Evolutionary conservation across 768 basidiomycete genomes (phyloP), one percentile per base, ranked within the genome.

Genomic region (Myochromella boudieri): DNA sequence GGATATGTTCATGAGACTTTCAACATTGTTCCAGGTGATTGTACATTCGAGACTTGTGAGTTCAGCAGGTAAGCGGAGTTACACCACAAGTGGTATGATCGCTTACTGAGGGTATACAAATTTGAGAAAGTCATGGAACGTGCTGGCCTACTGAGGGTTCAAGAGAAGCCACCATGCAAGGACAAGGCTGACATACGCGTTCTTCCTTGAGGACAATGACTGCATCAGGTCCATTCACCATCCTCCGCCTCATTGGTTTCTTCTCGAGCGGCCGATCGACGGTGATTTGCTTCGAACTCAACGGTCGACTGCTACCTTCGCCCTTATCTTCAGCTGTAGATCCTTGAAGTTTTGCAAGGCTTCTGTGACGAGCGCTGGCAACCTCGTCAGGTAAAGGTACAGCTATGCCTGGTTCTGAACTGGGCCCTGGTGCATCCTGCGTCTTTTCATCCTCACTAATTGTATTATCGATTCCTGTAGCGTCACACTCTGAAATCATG

Each of bases 11-110:
- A 94, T 87, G 32, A 92, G 77, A 31, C 86, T 85, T 57, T 91
- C 92, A 21, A 92, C 95, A 63, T 97, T 97, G 57, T 91, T 89
- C 91, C 94, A 97, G 0, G 91, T 87, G 44, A 95, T 93, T 7
- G 90, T 90, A 68, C 93, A 95, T 53, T 93, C 88, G 44, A 95
- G 74, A 53, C 87, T 90, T 56, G 22, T 34, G 18, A 28, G 3
- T 29, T 38, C 28, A 33, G 31, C 11, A 43, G 47, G 10, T 1
- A 43, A 37, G 7, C 27, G 44, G 12, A 31, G 2, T 6, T 34
- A 27, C 44, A 14, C 21, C 11, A 6, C 17, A 45, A 33, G 24
- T 22, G n/a, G 17, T 25, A 18, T 8, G 17, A 22, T 37, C 44
- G 68, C 86, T 59, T 66, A 93, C 92, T 95, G 89, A 15, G 94